A percentile compares a stretch with the other conserved stretches of the same genome.
phyloP scores from a whole-genome alignment of 306 rosid species.

The Quercus berberidifolia region DNA sequence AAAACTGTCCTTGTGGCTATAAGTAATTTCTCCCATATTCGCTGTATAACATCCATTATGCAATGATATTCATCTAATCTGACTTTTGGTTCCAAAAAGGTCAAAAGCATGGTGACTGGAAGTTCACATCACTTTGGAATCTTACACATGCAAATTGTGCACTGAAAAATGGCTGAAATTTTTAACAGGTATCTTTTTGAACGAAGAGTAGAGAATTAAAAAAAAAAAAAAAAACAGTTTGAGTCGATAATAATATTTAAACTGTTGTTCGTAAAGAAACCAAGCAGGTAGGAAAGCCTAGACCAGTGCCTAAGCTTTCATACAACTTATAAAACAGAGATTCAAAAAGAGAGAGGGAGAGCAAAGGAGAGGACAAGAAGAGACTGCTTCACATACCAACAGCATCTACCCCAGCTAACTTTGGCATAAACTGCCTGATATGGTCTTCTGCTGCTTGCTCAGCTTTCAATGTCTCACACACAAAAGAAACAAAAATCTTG shows the following conservation, averaged over 20 bases:
- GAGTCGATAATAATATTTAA: not conserved
- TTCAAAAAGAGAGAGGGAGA: not conserved
- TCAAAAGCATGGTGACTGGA: not conserved
- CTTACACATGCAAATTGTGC: not conserved
- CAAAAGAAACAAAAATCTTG: slow-evolving; percentile 55
- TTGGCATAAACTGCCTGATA: slow-evolving; percentile 80
- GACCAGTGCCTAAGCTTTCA: not conserved
- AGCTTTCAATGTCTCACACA: slow-evolving; percentile 78
- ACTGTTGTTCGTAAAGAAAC: not conserved
- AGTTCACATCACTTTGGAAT: not conserved
- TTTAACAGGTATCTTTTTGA: not conserved
- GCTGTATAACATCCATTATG: no score
- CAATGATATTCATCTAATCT: no score
- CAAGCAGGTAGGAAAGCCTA: not conserved
- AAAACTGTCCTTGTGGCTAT: not conserved
- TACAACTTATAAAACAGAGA: not conserved
- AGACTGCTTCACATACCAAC: slow-evolving; percentile 53
- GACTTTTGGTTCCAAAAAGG: no score
- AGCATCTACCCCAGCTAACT: slow-evolving; percentile 83
- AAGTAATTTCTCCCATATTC: no score
- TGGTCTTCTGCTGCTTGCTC: slow-evolving; percentile 91
- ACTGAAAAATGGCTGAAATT: not conserved
- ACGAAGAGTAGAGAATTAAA: not conserved
- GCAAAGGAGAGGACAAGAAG: not conserved
- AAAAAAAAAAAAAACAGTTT: not conserved